Conservation (phyloP, 148 eudicot species). For the Mesembryanthemum crystallinum region DNA sequence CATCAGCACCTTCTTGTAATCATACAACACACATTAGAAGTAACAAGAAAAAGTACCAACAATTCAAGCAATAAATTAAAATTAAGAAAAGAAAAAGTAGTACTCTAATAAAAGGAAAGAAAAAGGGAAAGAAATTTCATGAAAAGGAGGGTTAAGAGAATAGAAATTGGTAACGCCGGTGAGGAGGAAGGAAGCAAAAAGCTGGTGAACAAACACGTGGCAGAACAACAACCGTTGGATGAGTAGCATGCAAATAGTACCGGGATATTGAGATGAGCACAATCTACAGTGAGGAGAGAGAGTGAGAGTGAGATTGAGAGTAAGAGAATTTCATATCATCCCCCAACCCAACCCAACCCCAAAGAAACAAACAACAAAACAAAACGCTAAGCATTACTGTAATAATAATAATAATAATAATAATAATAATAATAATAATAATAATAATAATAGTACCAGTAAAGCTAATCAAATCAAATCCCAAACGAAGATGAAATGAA, state of each 20-base stretch:
- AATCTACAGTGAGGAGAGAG: not conserved
- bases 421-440: not conserved
- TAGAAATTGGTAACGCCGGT: not conserved
- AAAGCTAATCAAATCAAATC: not conserved
- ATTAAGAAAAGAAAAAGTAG: no score
- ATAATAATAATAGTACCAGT: not conserved
- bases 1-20: no score
- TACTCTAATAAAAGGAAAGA: not conserved
- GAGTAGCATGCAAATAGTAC: slow-evolving; percentile 36
- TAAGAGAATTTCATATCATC: no score
- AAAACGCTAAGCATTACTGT: not conserved
- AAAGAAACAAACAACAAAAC: not conserved
- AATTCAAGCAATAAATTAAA: no score
- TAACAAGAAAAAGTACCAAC: no score
- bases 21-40: no score
- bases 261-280: slow-evolving; percentile 35
- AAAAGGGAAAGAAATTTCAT: not conserved
- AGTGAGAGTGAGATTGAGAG: not conserved
- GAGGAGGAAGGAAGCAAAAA: not conserved
- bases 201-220: slow-evolving; percentile 16
- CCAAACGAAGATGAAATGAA: slow-evolving; percentile 8
- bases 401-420: not conserved
- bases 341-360: not conserved
- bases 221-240: slow-evolving; percentile 20
- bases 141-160: not conserved